Percentiles rank a stretch among this genome's conserved stretches.
phyloP scores from a whole-genome alignment of 2,329 filamentous ascomycete species.

The Aspergillus sp. region DNA sequence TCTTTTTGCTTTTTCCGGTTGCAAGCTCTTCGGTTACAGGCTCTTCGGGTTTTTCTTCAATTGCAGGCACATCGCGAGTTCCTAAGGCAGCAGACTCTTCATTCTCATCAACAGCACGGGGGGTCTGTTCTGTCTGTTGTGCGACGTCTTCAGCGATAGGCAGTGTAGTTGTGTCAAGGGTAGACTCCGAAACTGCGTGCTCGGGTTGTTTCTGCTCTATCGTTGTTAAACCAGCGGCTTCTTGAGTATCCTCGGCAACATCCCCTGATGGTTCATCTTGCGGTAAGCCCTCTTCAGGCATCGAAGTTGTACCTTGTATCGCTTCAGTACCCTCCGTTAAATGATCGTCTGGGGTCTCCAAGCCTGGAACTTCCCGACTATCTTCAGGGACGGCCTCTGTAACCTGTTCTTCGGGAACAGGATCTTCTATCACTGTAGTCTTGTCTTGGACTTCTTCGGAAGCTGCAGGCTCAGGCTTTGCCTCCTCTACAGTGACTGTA shows the following conservation, averaged over 20 bases:
- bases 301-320: no score
- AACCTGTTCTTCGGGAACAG: no score
- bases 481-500: neutral
- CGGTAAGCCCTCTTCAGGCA: neutral
- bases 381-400: no score
- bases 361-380: no score
- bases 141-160: neutral
- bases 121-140: neutral
- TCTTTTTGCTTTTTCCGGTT: slow-evolving; percentile 20
- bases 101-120: neutral
- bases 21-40: slow-evolving; percentile 6
- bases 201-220: neutral
- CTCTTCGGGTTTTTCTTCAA: slow-evolving; percentile 5
- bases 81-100: neutral
- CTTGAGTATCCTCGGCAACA: neutral
- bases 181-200: neutral
- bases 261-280: neutral
- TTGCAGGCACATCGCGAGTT: neutral
- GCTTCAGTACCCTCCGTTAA: no score
- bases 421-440: neutral
- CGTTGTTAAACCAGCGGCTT: neutral
- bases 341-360: neutral
- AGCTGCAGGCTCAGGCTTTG: neutral
- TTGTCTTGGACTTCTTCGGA: neutral
- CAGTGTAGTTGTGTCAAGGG: neutral